Evolutionary conservation across 495 filamentous ascomycete genomes (phyloP), one percentile per base, ranked within the genome.

Genomic region (Aspergillus ostianus): DNA sequence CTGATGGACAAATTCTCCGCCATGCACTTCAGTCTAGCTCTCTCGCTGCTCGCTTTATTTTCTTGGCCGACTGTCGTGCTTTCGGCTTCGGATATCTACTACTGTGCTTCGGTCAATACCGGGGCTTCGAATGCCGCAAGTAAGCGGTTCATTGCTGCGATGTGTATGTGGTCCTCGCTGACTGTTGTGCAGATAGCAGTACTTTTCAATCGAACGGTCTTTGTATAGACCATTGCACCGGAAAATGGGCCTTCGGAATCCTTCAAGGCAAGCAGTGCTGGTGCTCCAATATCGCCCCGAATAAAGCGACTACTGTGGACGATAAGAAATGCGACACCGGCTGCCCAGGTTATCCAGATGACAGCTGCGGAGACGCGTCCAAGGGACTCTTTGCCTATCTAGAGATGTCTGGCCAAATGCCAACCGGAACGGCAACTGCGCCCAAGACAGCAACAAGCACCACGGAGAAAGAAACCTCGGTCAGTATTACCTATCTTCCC

Each of bases 281-380:
- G 90, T 93, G 90, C 70, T 87, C 87, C 2, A 84, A 93, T 63
- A 87, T 87, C 61, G 77, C 75, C 13, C 90, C 90, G 0, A 76
- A 74, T 15, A 64, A 76, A 18, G 74, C 77, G 23, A 70, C 70
- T 60, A 64, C 71, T 66, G 21, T 71, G 44, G 56, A 63, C 46
- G 54, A 53, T 0, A 64, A 70, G 19, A 70, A 82, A 17, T 93
- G 90, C 71, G 75, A 75, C 58, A 64, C 74, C 8, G 50, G 56
- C 6, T 93, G 90, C 64, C 89, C 89, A 26, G 90, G 89, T 19
- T 93, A 84, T 66, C 82, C 81, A 6, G 51, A 32, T 18, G 89
- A 93, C 55, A 68, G 74, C 21, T 92, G 90, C 69, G 90, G 90
- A 54, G 83, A 78, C 62, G 55, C 70, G 44, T 58, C 69, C 23